Evolutionary conservation across 1,139 yeast species (phyloP), one percentile per base, ranked within the genome.

Genomic region (Candida glucosophila): DNA sequence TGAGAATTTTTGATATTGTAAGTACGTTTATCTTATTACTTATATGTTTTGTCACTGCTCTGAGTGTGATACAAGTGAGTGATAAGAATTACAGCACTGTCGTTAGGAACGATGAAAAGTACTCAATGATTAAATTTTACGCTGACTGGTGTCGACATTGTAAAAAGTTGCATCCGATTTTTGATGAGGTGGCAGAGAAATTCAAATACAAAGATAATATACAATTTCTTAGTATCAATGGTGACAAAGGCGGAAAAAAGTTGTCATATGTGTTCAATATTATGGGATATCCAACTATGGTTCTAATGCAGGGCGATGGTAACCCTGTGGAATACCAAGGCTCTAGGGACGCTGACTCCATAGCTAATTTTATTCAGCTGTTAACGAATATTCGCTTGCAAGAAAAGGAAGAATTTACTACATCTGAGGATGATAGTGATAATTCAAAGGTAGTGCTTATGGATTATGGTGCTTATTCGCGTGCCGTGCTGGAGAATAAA

Each of bases 81-180:
- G 71, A 64, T 37, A 55, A 61, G 27, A 68, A 63, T 33, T 73
- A 81, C 44, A 71, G 73, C 25, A 65, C 61, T 13, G 49, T 70
- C 19, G 78, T 76, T 9, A 48, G 67, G 27, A 55, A 64, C 12
- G 63, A 77, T 1, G 77, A 73, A 6, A 73, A 77, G 38, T 73
- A 69, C 33, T 65, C 83, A 0, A 61, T 81, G 33, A 81, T 81
- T 26, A 82, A 81, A 33, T 78, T 79, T 44, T 79, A 78, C 41
- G 83, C 90, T 20, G 73, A 71, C 29, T 81, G 92, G 93, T 81
- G 93, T 45, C 67, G 81, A 26, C 88, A 81, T 54, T 81, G 92
- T 54, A 72, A 73, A 50, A 65, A 59, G 28, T 52, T 81, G 45
- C 67, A 67, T 46, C 92, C 92, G 6, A 62, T 64, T 4, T 73